Evolutionary conservation across 495 filamentous ascomycete species (phyloP).

Genomic region (Aspergillus sclerotiicarbonarius): DNA sequence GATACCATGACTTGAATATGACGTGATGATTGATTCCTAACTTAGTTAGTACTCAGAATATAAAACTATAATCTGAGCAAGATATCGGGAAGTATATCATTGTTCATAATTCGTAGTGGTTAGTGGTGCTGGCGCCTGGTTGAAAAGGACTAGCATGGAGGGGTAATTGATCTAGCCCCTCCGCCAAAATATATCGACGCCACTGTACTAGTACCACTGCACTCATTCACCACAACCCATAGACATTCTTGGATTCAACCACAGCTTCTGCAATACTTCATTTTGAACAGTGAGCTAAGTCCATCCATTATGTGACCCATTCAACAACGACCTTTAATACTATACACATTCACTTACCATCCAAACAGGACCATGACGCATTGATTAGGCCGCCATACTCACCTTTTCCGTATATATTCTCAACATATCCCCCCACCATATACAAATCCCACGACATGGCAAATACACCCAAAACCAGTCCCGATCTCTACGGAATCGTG

Average conservation of each 20-base stretch:
- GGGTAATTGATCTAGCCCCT: background rate
- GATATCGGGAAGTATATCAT: background rate
- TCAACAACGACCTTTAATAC: too few relatives aligned
- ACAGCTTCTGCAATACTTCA: too few relatives aligned
- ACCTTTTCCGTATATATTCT: too few relatives aligned
- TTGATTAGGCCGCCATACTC: too few relatives aligned
- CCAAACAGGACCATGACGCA: background rate
- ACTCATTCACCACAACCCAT: too few relatives aligned
- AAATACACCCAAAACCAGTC: background rate
- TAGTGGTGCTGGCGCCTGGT: background rate
- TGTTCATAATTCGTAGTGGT: background rate
- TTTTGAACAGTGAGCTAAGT: too few relatives aligned
- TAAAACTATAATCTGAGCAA: background rate
- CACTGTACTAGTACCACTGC: too few relatives aligned
- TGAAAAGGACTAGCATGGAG: background rate
- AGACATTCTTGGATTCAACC: too few relatives aligned
- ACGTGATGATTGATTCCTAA: background rate
- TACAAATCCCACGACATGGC: slow-evolving; percentile 8
- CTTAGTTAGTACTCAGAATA: background rate
- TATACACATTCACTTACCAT: background rate
- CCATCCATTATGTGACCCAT: too few relatives aligned
- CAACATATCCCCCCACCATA: background rate
- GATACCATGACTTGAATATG: slow-evolving; percentile 4
- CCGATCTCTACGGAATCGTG: slow-evolving; percentile 46
- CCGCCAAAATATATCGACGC: background rate